Percentiles rank a stretch among this genome's conserved stretches.
phyloP scores from a whole-genome alignment of 2,329 filamentous ascomycete genomes.

The Trichoderma sp. region DNA sequence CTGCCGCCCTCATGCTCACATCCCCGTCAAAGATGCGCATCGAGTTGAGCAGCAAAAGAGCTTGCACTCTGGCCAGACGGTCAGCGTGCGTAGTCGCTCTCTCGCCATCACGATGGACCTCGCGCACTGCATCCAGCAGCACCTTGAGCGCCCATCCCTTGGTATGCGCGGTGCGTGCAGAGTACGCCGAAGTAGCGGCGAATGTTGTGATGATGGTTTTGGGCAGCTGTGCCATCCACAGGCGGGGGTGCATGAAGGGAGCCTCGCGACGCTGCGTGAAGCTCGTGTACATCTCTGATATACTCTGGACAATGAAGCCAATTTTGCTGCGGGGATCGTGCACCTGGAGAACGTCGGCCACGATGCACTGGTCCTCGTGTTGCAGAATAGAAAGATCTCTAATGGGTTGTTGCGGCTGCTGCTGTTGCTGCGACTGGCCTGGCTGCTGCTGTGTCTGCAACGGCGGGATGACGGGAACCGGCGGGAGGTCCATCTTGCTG shows the following conservation, averaged over 20 bases:
- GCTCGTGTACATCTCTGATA: conserved; percentile 37
- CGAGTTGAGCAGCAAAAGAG: conserved; percentile 43
- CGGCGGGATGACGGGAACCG: conserved; percentile 30
- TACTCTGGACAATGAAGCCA: conserved; percentile 36
- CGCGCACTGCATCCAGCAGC: conserved; percentile 40
- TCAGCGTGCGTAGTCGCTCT: conserved; percentile 35
- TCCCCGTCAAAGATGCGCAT: conserved; percentile 49
- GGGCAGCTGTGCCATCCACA: conserved; percentile 44
- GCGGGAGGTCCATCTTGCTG: conserved; percentile 37
- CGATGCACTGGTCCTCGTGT: conserved; percentile 25
- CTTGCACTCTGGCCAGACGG: conserved; percentile 47
- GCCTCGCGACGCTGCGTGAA: conserved; percentile 41
- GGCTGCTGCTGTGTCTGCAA: conserved; percentile 19
- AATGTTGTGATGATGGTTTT: conserved; percentile 44
- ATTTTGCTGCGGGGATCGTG: conserved; percentile 40
- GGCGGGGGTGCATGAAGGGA: conserved; percentile 46
- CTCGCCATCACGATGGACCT: conserved; percentile 41
- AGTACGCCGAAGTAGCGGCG: conserved; percentile 43
- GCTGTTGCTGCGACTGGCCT: conserved; percentile 10
- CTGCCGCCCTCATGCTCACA: conserved; percentile 41
- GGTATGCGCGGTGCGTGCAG: conserved; percentile 40
- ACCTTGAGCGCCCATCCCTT: conserved; percentile 43
- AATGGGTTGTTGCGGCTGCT: conserved; percentile 26
- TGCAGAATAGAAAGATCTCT: conserved; percentile 36
- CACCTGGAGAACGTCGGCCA: conserved; percentile 38